Evolutionary conservation across 1,139 yeast species (phyloP).

Genomic region (Nakaseomyces delphensis): DNA sequence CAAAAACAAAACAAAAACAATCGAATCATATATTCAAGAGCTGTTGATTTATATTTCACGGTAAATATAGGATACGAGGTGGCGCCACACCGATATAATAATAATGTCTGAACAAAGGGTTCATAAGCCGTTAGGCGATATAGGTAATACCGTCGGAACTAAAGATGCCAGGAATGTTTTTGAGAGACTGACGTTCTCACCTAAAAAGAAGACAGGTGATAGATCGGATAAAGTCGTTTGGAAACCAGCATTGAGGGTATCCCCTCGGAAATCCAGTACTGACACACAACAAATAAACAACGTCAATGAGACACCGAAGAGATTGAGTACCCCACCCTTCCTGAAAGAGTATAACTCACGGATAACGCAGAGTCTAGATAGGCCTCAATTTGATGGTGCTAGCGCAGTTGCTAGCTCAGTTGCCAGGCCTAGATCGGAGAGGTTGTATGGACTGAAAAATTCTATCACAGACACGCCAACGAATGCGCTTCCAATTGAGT

Average conservation of each 20-base stretch:
- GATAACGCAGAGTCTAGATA: constrained; percentile 19
- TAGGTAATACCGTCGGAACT: constrained; percentile 9
- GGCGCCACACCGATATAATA: no score
- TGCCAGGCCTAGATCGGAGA: background rate
- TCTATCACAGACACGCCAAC: background rate
- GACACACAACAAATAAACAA: constrained; percentile 5
- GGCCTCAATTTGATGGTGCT: constrained; percentile 8
- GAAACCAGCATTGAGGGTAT: constrained; percentile 22
- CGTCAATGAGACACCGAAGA: constrained; percentile 20
- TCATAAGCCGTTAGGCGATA: constrained; percentile 10
- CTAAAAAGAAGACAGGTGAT: constrained; percentile 13
- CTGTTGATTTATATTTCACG: no score
- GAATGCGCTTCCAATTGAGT: no score
- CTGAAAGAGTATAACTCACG: constrained; percentile 12
- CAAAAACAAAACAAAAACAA: no score
- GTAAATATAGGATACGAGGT: no score
- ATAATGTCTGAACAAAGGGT: background rate
- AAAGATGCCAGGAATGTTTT: constrained; percentile 15
- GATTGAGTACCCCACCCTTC: constrained; percentile 16
- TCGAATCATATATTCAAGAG: no score
- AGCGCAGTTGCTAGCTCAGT: background rate
- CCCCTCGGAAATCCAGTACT: constrained; percentile 14
- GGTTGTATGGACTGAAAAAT: background rate
- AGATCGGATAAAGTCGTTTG: constrained; percentile 12
- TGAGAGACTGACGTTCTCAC: constrained; percentile 23